Base-by-base conservation (phyloP, 805 yeast species). In the Wickerhamomyces tratensis region DNA sequence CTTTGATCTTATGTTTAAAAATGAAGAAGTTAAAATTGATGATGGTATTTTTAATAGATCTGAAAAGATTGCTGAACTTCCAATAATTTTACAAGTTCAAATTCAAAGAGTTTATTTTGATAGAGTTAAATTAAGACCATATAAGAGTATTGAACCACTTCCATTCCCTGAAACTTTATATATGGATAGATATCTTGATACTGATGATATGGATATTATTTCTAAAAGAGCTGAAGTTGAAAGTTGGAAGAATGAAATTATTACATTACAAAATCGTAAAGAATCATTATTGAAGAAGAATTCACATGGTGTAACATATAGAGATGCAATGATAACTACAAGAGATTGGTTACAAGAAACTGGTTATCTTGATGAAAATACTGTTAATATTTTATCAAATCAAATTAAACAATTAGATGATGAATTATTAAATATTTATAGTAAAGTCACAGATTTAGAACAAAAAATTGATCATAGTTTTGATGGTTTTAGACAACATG, bases 71-170 rank as follows among this genome's bases (percentile, higher is more conserved):
- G 70, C 76, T 9, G 71, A 77, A 43, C 63, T 87, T 20, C 98
- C 98, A 0, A 79, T 80, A 6, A 75, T 93, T 40, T 61, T 93
- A 39, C 98, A 93, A 58, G 76, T 93, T 39, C 98, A 93, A 57
- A 85, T 93, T 7, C 98, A 89, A 62, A 72, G 98, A 56, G 98
- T 93, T 1, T 86, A 86, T 58, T 93, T 82, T 59, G 96, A 93
- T 56, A 71, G 88, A 38, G 81, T 70, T 42, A 63, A 74, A 12
- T 71, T 80, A 40, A 73, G 81, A 61, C 86, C 95, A 0, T 86
- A 86, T 54, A 93, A 93, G 58, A 81, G 88, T 3, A 72, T 76
- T 37, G 88, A 83, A 44, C 94, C 88, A 8, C 69, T 93, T 39
- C 89, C 89, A 4, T 87, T 88, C 56, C 76, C 79, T 29, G 85